Evolutionary conservation across 225 moss, liverwort and hornwort genomes (phyloP), one percentile per base, ranked within the genome.

Genomic region (Pseudisothecium myosuroides): DNA sequence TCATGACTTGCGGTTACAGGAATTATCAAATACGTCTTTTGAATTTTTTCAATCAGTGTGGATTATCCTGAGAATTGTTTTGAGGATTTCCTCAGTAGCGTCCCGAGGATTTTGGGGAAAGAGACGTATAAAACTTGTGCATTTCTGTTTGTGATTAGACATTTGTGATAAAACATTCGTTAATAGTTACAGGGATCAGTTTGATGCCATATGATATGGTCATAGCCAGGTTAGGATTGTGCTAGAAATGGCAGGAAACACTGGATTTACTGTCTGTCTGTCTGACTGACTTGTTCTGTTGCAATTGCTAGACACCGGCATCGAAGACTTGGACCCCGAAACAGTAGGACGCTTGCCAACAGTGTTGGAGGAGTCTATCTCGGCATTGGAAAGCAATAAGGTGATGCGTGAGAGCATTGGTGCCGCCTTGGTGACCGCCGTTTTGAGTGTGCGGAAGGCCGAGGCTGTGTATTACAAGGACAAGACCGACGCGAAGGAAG

Each of bases 321-420:
- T 96, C 31, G 92, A 92, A 50, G 95, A 93, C 62, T 68, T 96
- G 90, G 92, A 92, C 55, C 28, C 82, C 9, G 95, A 92, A 49
- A 59, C 83, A 61, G 91, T 95, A 10, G 78, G 60, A 58, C 89
- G 91, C 12, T 90, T 98, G 90, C 98, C 98, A 27, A 64, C 72
- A 16, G 68, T 17, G 60, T 84, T 95, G 67, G 92, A 93, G 77
- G 95, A 95, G 78, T 93, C 97, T 1, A 87, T 94, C 60, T 81
- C 87, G 63, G 89, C 92, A 20, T 93, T 98, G 55, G 91, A 97
- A 88, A 37, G 87, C 61, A 87, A 95, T 68, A 88, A 87, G 50
- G 82, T 80, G 60, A 88, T 98, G 76, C 90, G 82, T 5, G 91
- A 95, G 69, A 90, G 80, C 80, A 80, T 80, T 20, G 80, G 80